Conservation (phyloP, 306 rosid species). For the Alnus rubra region DNA sequence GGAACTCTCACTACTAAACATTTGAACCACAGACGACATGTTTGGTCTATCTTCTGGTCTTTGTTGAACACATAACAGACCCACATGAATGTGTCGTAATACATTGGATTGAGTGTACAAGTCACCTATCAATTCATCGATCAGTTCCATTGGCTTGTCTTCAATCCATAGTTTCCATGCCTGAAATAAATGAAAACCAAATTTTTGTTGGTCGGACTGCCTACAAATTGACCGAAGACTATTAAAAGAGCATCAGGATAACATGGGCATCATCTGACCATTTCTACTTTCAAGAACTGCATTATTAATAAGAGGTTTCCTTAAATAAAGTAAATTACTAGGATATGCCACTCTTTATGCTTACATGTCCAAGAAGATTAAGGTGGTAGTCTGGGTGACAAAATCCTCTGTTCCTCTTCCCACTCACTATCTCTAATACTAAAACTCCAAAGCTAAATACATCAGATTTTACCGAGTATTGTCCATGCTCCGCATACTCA, state of each 20-base stretch:
- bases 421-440: slow-evolving; percentile 49
- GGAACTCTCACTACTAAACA: slow-evolving; percentile 42
- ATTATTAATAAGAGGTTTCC: neutral
- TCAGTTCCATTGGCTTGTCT: slow-evolving; percentile 2
- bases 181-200: slow-evolving; percentile 13
- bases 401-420: slow-evolving; percentile 51
- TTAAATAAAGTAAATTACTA: neutral
- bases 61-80: slow-evolving; percentile 54
- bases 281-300: too few species aligned
- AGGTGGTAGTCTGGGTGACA: slow-evolving; percentile 22
- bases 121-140: slow-evolving; percentile 30
- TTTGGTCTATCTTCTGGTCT: slow-evolving; percentile 55
- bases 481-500: slow-evolving; percentile 41
- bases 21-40: slow-evolving; percentile 47
- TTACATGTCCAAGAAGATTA: slow-evolving; percentile 57
- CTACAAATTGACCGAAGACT: neutral
- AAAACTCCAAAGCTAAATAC: slow-evolving; percentile 54
- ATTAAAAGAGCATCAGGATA: neutral
- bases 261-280: neutral
- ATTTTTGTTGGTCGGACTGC: neutral
- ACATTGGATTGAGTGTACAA: neutral
- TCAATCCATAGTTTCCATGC: slow-evolving; percentile 39
- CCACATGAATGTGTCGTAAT: slow-evolving; percentile 47
- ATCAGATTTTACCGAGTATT: slow-evolving; percentile 44
- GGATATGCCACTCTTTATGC: neutral